Percentiles rank a stretch among this genome's conserved stretches.
Conservation (phyloP, 2,329 filamentous ascomycete genomes). For the Ploettnerulaceae sp. region DNA sequence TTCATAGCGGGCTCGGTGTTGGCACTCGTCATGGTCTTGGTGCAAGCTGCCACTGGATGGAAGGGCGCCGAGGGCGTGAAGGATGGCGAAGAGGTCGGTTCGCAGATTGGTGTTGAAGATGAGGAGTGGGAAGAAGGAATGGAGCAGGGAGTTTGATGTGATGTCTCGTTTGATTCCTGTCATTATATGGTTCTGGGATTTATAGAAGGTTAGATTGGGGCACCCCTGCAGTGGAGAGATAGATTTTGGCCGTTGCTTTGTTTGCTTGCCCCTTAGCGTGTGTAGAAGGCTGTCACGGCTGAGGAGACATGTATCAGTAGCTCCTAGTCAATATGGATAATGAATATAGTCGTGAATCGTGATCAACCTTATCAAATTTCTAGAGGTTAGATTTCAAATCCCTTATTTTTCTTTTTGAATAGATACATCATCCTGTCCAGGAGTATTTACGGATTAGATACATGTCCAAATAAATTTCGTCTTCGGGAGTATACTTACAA, state of each 20-base stretch:
- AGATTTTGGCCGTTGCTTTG: neutral
- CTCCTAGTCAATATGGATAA: too few species aligned
- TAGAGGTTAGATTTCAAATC: too few species aligned
- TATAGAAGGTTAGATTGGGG: neutral
- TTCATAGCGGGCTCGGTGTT: constrained; percentile 48
- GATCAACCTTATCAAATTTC: too few species aligned
- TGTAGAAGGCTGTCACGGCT: too few species aligned
- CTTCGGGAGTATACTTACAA: too few species aligned
- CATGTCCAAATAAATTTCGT: too few species aligned
- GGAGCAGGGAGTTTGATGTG: constrained; percentile 17
- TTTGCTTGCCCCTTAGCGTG: neutral
- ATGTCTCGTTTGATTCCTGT: neutral
- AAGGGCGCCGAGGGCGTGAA: constrained; percentile 30
- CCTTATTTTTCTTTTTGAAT: too few species aligned
- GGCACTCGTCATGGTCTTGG: constrained; percentile 42
- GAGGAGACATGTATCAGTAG: too few species aligned
- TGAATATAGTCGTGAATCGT: too few species aligned
- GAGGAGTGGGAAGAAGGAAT: constrained; percentile 24
- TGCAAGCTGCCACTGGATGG: constrained; percentile 58
- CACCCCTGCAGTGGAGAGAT: neutral
- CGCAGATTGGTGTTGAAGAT: constrained; percentile 14
- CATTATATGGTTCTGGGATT: neutral
- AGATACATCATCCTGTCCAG: too few species aligned
- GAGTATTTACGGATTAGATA: too few species aligned
- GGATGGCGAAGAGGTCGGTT: constrained; percentile 4